Percentiles rank a stretch among this genome's conserved stretches.
phyloP scores from a whole-genome alignment of 108 stramenopile genomes.

The Schizochytrium sp. region DNA sequence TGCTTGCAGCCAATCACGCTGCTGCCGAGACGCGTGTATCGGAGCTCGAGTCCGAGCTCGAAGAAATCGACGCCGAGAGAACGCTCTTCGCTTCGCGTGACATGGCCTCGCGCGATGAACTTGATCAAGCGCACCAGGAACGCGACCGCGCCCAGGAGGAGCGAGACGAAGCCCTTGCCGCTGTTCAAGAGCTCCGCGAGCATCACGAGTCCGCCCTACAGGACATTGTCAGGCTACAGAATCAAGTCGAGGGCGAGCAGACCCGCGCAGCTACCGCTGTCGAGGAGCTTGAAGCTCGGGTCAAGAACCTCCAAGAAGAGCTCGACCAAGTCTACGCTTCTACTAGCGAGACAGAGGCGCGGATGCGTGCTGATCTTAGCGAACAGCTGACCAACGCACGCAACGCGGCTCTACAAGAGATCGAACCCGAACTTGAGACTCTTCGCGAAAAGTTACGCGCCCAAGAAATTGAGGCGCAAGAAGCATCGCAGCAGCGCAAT shows the following conservation, averaged over 20 bases:
- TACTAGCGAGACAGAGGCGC: neutral
- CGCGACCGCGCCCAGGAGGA: neutral
- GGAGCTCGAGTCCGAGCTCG: constrained; percentile 1
- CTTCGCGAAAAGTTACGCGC: neutral
- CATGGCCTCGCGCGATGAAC: neutral
- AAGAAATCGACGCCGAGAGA: neutral
- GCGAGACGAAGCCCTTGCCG: neutral
- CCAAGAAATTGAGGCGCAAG: neutral
- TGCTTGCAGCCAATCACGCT: neutral
- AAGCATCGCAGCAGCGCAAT: neutral
- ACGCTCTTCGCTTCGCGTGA: neutral
- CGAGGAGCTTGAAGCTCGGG: neutral
- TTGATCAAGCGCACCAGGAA: neutral
- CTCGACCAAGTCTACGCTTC: neutral
- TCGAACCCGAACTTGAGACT: neutral
- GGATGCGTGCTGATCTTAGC: neutral
- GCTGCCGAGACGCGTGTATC: neutral
- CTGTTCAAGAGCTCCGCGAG: neutral
- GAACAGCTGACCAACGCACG: neutral
- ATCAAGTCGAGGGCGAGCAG: neutral
- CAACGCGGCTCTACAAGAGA: neutral
- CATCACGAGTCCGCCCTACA: neutral
- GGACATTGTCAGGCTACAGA: neutral
- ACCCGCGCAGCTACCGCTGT: neutral
- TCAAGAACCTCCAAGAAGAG: neutral